Base-by-base conservation (phyloP, 192 early-diverging fungal genomes). In the Phycomyces nitens region DNA sequence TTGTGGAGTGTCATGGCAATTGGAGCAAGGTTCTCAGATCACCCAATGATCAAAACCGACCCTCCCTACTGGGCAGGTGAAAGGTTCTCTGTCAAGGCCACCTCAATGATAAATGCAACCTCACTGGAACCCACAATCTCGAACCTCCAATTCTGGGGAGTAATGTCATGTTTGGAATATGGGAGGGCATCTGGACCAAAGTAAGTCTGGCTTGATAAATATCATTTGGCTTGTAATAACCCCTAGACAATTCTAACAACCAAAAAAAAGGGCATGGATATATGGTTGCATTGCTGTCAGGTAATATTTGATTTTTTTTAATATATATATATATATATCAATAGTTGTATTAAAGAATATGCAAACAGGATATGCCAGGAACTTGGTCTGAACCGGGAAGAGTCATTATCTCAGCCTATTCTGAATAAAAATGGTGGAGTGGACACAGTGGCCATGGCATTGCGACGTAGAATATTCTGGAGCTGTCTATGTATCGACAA, bases 51-150 rank as follows among this genome's bases (percentile, higher is more conserved):
- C 3, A 68, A 66, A 20, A 74, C 71, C 4, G 75, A 73, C 18
- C 77, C 79, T 8, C 65, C 75, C n/a, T 79, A 81, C 55, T 62
- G 79, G 47, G 68, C 82, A 18, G 77, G 80, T 24, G 80, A 84
- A 26, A 59, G 51, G 9, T 84, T 77, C 72, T 77, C 82, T 3
- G 60, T 54, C 20, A 81, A 73, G 40, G 74, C 78, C 12, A 66
- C 53, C 1, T 58, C 76, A 22, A 57, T 69, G 27, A 56, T 84
- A n/a, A 55, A 78, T 53, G 67, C 69, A 1, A 63, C 71, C 3
- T 69, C 77, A 20, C 66, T 80, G 40, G 56, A 65, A 10, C 77
- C 82, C 12, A 75, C 75, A 15, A 54, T 81, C 0, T 71, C 78
- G 5, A 71, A 76, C 58, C 59, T 81, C 14, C 82, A 84, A 29